A percentile compares a stretch with the other conserved stretches of the same genome.
Evolutionary conservation across 176 grass and related monocot genomes (phyloP).

Genomic region (Triticum urartu): DNA sequence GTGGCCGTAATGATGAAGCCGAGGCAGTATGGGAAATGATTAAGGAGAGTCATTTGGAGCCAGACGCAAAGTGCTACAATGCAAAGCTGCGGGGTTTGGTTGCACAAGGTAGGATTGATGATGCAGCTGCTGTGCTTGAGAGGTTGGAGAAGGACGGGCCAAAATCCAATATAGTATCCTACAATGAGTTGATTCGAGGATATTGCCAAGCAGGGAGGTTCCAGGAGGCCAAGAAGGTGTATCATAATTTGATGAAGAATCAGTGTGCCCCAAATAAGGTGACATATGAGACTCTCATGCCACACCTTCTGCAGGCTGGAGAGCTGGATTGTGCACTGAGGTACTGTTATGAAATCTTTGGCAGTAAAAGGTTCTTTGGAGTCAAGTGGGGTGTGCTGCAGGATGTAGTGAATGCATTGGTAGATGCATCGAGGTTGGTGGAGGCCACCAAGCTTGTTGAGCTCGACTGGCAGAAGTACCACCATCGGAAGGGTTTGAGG

Average conservation of each 20-base stretch:
- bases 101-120: constrained; percentile 24
- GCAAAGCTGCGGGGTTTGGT: constrained; percentile 55
- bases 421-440: too few species aligned
- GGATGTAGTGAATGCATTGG: too few species aligned
- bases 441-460: constrained; percentile 49
- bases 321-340: constrained; percentile 52
- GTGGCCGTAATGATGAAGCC: constrained; percentile 8
- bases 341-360: constrained; percentile 47
- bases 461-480: constrained; percentile 20
- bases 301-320: constrained; percentile 31
- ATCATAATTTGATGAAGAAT: constrained; percentile 44
- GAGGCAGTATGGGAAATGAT: constrained; percentile 55
- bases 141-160: constrained; percentile 49
- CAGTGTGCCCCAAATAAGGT: constrained; percentile 28
- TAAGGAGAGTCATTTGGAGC: constrained; percentile 48
- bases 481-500: constrained; percentile 27
- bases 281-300: constrained; percentile 55
- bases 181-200: constrained; percentile 55
- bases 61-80: constrained; percentile 43
- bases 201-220: constrained; percentile 47
- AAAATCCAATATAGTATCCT: constrained; percentile 52
- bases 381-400: neutral
- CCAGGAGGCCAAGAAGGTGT: constrained; percentile 43
- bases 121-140: constrained; percentile 44
- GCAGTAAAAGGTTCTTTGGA: neutral